Evolutionary conservation across 345 rosid species (phyloP).

Genomic region (Citrus medica): DNA sequence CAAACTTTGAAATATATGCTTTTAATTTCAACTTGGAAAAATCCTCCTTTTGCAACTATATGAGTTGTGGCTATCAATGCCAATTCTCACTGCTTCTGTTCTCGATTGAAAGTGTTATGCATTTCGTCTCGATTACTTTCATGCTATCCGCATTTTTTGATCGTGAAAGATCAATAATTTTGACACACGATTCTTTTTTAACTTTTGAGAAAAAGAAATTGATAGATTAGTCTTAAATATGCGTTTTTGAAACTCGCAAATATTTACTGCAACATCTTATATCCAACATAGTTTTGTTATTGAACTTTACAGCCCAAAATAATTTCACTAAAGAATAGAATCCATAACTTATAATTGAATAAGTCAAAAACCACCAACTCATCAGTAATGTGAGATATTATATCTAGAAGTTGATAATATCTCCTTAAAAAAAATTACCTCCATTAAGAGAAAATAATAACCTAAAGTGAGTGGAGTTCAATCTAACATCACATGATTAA

Average conservation of each 20-base stretch:
- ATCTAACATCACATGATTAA: too few relatives aligned
- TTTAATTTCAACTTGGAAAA: neutral
- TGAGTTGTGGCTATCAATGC: neutral
- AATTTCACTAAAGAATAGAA: too few relatives aligned
- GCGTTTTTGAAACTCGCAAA: too few relatives aligned
- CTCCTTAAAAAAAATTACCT: neutral
- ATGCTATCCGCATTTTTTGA: neutral
- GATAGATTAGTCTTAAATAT: too few relatives aligned
- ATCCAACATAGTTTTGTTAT: too few relatives aligned
- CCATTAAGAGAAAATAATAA: neutral
- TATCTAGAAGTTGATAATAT: too few relatives aligned
- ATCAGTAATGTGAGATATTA: too few relatives aligned
- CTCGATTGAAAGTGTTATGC: neutral
- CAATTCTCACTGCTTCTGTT: neutral
- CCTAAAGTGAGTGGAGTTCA: neutral
- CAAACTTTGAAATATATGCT: slow-evolving; percentile 1
- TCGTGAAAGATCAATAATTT: neutral
- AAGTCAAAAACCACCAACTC: too few relatives aligned
- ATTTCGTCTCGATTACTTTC: neutral
- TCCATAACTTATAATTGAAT: too few relatives aligned
- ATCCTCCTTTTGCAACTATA: neutral
- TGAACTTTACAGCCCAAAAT: too few relatives aligned
- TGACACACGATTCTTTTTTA: neutral
- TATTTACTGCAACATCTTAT: too few relatives aligned
- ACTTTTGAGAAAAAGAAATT: too few relatives aligned